Base-by-base conservation (phyloP, 805 yeast genomes). In the Teunomyces atbi region DNA sequence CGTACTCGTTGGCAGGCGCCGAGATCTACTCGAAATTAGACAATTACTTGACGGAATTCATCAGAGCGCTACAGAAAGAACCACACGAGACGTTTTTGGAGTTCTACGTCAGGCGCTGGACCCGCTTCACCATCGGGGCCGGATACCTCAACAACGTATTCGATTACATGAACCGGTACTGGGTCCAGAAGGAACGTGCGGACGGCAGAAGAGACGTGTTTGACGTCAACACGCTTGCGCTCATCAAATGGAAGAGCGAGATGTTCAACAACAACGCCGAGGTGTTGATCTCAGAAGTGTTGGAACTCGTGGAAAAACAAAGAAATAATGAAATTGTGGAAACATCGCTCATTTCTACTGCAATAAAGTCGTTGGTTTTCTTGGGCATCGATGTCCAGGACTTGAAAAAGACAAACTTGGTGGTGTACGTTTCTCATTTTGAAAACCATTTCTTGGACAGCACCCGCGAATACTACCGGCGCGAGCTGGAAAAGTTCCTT, bases 171-270 rank as follows among this genome's bases (percentile, higher is more conserved):
- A 94, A 94, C 66, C 79, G 98, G 51, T 94, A 92, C 68, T 94
- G 99, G 99, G 97, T 95, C 37, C 87, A 86, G 56, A 91, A 95
- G 60, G 98, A 92, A 66, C 79, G 98, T 60, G 86, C 89, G 36
- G 97, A 92, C 62, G 97, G 97, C 13, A 81, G 89, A 58, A 78
- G 90, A 52, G 90, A 89, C 59, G 83, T 94, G 39, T 89, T 83
- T 65, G 99, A 94, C 65, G 95, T 95, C 18, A 84, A 90, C 62
- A 89, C 97, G 4, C 73, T 94, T 52, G 86, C 96, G 43, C 71
- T 92, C 44, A 76, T 90, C 54, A 84, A 88, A 41, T 94, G 99
- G 99, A 84, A 86, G 60, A 81, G 82, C 48, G 80, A 82, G 48
- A 78, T 94, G 80, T 92, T 94, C 65, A 77, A 78, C 51, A 77